Evolutionary conservation across 495 filamentous ascomycete species (phyloP).

Genomic region (Lophium mytilinum): DNA sequence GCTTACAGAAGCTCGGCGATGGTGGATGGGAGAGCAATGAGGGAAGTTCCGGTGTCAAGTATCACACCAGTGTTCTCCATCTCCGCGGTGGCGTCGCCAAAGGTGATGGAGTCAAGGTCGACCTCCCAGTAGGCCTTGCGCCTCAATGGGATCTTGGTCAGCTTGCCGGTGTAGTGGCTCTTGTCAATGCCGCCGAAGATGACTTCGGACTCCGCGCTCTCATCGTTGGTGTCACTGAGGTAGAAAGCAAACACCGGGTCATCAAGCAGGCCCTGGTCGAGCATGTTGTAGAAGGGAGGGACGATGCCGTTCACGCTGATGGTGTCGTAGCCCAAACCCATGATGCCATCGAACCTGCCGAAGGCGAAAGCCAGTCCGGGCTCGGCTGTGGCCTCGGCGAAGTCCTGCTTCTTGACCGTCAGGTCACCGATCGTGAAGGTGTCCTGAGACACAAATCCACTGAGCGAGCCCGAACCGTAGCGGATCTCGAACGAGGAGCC

Average conservation of each 20-base stretch:
- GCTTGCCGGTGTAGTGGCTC: constrained; percentile 77
- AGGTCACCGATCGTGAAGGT: constrained; percentile 80
- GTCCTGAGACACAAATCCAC: constrained; percentile 89
- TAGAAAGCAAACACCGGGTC: constrained; percentile 96
- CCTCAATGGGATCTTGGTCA: constrained; percentile 86
- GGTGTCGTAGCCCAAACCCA: constrained; percentile 88
- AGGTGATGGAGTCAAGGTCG: constrained; percentile 82
- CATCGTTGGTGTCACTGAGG: constrained; percentile 65
- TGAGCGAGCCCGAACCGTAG: constrained; percentile 92
- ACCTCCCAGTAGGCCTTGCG: constrained; percentile 99
- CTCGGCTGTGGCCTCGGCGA: constrained; percentile 90
- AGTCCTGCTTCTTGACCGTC: constrained; percentile 76
- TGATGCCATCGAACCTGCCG: constrained; percentile 94
- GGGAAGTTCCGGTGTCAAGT: constrained; percentile 95
- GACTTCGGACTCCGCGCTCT: constrained; percentile 73
- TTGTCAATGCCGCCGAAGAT: constrained; percentile 89
- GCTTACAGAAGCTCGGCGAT: constrained; percentile 85
- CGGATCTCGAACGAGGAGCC: constrained; percentile 86
- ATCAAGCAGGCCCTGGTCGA: constrained; percentile 81
- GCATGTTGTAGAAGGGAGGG: constrained; percentile 93
- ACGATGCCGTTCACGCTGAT: constrained; percentile 93
- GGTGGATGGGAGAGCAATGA: constrained; percentile 88
- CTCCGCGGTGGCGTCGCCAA: constrained; percentile 74
- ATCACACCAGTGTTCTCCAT: constrained; percentile 92
- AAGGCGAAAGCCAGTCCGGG: constrained; percentile 97